phyloP scores from a whole-genome alignment of 2,329 filamentous ascomycete species.

The Aspergillus vadensis region DNA sequence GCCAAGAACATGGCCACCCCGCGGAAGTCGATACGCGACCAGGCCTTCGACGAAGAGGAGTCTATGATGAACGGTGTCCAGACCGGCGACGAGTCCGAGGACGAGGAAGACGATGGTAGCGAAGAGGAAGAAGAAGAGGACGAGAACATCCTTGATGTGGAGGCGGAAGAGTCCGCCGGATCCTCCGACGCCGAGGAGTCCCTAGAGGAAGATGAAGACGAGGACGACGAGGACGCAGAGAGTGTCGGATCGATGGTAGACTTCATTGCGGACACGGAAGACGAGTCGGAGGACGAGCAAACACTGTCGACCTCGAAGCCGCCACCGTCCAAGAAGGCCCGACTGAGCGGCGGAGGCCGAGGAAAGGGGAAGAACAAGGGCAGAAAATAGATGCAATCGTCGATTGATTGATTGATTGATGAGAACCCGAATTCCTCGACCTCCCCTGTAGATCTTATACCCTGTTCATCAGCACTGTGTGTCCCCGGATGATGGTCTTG shows the following conservation, averaged over 20 bases:
- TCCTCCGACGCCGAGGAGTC: constrained; percentile 51
- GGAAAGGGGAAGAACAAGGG: constrained; percentile 39
- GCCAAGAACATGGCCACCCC: constrained; percentile 29
- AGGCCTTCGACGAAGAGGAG: constrained; percentile 46
- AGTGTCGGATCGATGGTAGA: constrained; percentile 55
- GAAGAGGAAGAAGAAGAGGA: constrained; percentile 51
- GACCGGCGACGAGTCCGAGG: constrained; percentile 43
- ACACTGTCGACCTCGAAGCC: constrained; percentile 23
- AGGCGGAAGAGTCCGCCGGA: constrained; percentile 46
- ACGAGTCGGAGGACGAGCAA: constrained; percentile 35
- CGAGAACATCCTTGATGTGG: constrained; percentile 47
- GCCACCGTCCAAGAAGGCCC: constrained; percentile 41
- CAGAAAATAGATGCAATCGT: constrained; percentile 31
- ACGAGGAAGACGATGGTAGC: constrained; percentile 60
- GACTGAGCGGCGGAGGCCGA: constrained; percentile 25
- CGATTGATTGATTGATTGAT: no score
- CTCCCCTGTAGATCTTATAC: constrained; percentile 16
- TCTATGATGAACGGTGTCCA: constrained; percentile 44
- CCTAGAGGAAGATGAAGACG: constrained; percentile 62
- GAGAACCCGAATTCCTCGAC: constrained; percentile 1
- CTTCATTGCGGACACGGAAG: constrained; percentile 52
- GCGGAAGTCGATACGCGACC: constrained; percentile 41
- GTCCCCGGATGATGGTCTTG: constrained; percentile 5
- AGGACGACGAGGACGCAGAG: constrained; percentile 63
- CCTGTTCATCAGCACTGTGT: constrained; percentile 6